Percentiles rank a stretch among this genome's conserved stretches.
Conservation (phyloP, 2,329 filamentous ascomycete species). For the Metarhizium album region DNA sequence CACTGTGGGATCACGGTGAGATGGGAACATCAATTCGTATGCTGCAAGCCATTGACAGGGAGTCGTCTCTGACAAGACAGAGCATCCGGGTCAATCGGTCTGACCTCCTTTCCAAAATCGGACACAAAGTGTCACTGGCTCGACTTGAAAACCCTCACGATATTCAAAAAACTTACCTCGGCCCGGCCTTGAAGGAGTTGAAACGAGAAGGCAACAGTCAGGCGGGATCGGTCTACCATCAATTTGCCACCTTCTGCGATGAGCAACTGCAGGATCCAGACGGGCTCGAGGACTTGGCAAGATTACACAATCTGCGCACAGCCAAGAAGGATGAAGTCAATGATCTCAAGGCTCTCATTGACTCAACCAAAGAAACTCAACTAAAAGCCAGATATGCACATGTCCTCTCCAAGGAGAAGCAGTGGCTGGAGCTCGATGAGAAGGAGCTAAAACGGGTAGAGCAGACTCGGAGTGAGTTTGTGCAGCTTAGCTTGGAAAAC, state of each 20-base stretch:
- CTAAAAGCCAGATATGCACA: conserved; percentile 45
- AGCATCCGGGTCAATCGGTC: conserved; percentile 62
- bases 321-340: conserved; percentile 72
- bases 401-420: conserved; percentile 61
- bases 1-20: conserved; percentile 91
- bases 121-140: conserved; percentile 80
- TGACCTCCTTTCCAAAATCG: conserved; percentile 77
- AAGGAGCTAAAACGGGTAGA: conserved; percentile 73
- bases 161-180: conserved; percentile 78
- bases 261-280: conserved; percentile 84
- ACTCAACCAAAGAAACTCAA: conserved; percentile 38
- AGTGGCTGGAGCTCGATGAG: conserved; percentile 85
- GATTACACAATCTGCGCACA: conserved; percentile 67
- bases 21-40: conserved; percentile 81
- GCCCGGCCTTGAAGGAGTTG: conserved; percentile 73
- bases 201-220: conserved; percentile 56
- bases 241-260: conserved; percentile 93
- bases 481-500: conserved; percentile 85
- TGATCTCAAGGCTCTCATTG: conserved; percentile 55
- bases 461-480: conserved; percentile 66
- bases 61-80: conserved; percentile 54
- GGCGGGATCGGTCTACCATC: conserved; percentile 82
- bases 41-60: conserved; percentile 59
- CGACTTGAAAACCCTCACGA: conserved; percentile 82
- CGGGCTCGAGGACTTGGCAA: conserved; percentile 70